Conservation (phyloP, 2,329 filamentous ascomycete species). For the Fusarium mundagurra region DNA sequence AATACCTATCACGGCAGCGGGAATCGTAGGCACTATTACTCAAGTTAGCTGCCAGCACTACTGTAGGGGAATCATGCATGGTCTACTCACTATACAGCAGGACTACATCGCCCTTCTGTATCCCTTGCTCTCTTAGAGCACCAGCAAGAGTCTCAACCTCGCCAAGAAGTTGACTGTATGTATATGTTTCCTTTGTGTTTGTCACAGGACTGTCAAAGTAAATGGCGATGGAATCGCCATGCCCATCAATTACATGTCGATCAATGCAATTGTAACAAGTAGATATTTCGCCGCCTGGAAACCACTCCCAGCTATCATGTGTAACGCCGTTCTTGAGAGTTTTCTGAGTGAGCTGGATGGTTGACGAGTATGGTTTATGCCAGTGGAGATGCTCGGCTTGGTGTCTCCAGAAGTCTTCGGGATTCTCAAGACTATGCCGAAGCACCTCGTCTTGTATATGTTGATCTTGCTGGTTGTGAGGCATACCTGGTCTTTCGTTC, state of each 20-base stretch:
- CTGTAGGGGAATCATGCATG: background rate
- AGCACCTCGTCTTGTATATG: conserved; percentile 62
- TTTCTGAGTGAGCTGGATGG: conserved; percentile 70
- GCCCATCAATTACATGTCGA: conserved; percentile 83
- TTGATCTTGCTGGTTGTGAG: conserved; percentile 25
- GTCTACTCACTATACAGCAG: conserved; percentile 81
- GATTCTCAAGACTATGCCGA: conserved; percentile 70
- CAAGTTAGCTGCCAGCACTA: background rate
- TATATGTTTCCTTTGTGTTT: conserved; percentile 74
- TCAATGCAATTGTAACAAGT: conserved; percentile 94
- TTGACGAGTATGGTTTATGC: conserved; percentile 77
- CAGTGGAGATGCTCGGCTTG: conserved; percentile 82
- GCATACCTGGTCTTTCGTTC: conserved; percentile 11
- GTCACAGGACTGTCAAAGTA: conserved; percentile 91
- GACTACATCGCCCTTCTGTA: conserved; percentile 85
- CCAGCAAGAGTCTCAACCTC: conserved; percentile 87
- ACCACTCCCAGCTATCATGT: conserved; percentile 89
- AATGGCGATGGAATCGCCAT: conserved; percentile 78
- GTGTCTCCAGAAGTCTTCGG: conserved; percentile 77
- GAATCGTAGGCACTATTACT: conserved; percentile 90
- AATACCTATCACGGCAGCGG: conserved; percentile 85
- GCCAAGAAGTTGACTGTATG: conserved; percentile 77
- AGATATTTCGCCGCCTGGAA: conserved; percentile 86
- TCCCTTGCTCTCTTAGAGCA: conserved; percentile 82
- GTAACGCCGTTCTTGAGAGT: conserved; percentile 68